Evolutionary conservation across 2,329 filamentous ascomycete species (phyloP), one percentile per base, ranked within the genome.

Genomic region (Aaosphaeria pasadenensis): DNA sequence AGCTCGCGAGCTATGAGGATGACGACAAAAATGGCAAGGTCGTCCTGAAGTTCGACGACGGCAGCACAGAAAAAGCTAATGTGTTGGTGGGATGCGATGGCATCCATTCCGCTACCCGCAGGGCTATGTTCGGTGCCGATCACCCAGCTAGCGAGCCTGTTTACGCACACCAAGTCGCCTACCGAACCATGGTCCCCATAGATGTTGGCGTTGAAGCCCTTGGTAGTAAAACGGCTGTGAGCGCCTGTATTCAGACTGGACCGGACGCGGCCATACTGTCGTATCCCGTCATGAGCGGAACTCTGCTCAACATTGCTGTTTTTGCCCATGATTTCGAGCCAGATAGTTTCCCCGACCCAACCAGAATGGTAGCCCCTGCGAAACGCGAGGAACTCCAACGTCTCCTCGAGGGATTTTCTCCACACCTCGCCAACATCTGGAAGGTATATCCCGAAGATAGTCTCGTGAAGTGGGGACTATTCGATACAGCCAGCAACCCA

Each of bases 1-100:
- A 29, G 13, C 31, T 44, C 6, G 29, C 6, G 30, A 33, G 30
- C 31, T 44, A 44, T 13, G 11, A 7, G 7, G 42, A 44, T 9
- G n/a, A 32, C 6, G 11, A 7, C 5, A 29, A 41, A 6, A 28
- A 17, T 33, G 41, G 41, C 29, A 28, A 28, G 17, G 39, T 74
- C 55, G 55, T 59, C 3, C 59, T 78, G 38, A 59, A 56, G 11
- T 79, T 78, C 43, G 56, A 63, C n/a, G 76, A 78, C 49, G 75
- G 74, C 1, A 67, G 63, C 6, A 61, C 59, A 1, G 71, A 67
- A 2, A 62, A 71, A 41, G 68, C 74, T 6, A 71, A 73, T 54
- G 63, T 68, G 44, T 64, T 75, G 1, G 67, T 77, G 42, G 73
- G 73, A 5, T 74, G 71, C 45, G 74, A 77, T 50, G 74, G 74